Percentiles rank a stretch among this genome's conserved stretches.
Conservation (phyloP, 352 stramenopile genomes). For the Blastocystis sp. region DNA sequence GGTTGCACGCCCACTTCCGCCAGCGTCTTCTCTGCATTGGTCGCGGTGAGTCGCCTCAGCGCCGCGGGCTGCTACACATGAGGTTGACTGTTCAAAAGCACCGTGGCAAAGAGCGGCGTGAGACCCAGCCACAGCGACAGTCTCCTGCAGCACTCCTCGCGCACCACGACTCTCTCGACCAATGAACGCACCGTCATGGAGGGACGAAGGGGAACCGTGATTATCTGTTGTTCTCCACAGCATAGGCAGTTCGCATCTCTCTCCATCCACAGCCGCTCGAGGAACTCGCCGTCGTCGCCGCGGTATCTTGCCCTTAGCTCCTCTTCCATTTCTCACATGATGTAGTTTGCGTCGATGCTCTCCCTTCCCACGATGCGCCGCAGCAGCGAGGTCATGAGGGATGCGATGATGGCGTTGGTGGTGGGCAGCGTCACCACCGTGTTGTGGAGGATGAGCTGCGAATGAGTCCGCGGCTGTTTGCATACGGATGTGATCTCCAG, state of each 20-base stretch:
- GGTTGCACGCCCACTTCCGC: background rate
- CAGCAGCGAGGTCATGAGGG: background rate
- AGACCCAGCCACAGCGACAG: background rate
- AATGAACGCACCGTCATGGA: background rate
- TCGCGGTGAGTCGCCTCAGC: background rate
- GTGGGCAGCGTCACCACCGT: conserved; percentile 7
- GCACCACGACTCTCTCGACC: background rate
- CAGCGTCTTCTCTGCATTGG: background rate
- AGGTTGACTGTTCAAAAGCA: background rate
- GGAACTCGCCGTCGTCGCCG: conserved; percentile 24
- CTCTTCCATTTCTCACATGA: background rate
- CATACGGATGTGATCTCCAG: conserved; percentile 4
- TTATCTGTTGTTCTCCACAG: background rate
- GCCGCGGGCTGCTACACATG: background rate
- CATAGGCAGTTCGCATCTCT: background rate
- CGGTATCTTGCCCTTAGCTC: conserved; percentile 6
- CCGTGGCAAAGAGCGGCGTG: background rate
- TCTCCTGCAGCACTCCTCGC: background rate
- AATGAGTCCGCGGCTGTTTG: background rate
- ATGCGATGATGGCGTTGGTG: conserved; percentile 20
- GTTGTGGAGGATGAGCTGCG: conserved; percentile 15
- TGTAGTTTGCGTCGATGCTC: background rate
- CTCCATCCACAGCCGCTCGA: conserved; percentile 43
- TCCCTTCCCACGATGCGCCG: background rate
- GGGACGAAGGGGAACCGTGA: background rate